phyloP scores from a whole-genome alignment of 2,329 filamentous ascomycete species.

The Sordariomycetes sp. region DNA sequence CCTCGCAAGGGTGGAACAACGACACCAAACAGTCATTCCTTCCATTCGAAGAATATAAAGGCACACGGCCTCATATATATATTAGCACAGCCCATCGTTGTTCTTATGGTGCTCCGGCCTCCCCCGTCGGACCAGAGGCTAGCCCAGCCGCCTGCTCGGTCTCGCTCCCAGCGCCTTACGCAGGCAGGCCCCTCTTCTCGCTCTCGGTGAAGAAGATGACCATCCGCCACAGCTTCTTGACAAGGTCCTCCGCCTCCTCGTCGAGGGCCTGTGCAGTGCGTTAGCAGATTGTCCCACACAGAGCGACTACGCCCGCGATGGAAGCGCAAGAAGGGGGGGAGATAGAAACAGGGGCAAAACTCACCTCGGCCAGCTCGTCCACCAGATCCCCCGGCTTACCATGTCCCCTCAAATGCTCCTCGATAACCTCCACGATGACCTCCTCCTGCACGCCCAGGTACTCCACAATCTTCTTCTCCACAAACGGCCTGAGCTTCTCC shows the following conservation, averaged over 20 bases:
- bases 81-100: no score
- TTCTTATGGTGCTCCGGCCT: no score
- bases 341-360: slow-evolving; percentile 17
- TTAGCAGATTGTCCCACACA: not conserved
- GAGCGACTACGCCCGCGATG: not conserved
- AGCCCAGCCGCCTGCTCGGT: not conserved
- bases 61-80: no score
- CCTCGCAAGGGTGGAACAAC: no score
- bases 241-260: slow-evolving; percentile 84
- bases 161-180: slow-evolving; percentile 23
- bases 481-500: slow-evolving; percentile 84
- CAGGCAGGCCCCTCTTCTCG: slow-evolving; percentile 76
- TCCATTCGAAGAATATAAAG: no score
- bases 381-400: slow-evolving; percentile 68
- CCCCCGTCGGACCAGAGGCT: not conserved
- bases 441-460: slow-evolving; percentile 94
- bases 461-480: slow-evolving; percentile 97
- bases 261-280: slow-evolving; percentile 55
- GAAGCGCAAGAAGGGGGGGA: not conserved
- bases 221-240: slow-evolving; percentile 97
- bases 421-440: slow-evolving; percentile 83
- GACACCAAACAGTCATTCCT: no score
- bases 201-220: slow-evolving; percentile 95
- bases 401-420: slow-evolving; percentile 69
- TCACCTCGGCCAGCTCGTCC: slow-evolving; percentile 71